These are phyloP conservation scores for Francoa sonchifolia DNA, from an alignment of 441 rosid genomes.

Conservation along the genomic window DNA sequence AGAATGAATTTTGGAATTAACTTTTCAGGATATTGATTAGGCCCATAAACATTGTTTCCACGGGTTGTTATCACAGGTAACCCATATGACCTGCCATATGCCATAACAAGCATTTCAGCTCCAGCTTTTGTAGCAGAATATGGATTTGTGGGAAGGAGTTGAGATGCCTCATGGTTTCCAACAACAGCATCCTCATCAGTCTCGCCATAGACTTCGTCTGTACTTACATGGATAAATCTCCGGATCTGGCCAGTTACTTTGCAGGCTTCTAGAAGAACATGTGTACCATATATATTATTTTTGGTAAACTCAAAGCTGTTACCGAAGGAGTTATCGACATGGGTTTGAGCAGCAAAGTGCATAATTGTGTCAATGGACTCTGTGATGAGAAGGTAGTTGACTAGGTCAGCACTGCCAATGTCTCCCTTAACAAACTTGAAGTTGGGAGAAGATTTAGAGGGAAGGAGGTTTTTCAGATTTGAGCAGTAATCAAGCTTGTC, in stretches of 20 bases:
- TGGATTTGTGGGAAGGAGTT: neutral
- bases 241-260: neutral
- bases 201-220: no score
- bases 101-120: neutral
- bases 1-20: neutral
- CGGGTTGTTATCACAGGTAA: neutral
- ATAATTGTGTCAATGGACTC: neutral
- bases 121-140: no score
- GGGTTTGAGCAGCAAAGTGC: neutral
- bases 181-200: neutral
- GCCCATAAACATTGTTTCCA: no score
- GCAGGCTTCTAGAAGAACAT: neutral
- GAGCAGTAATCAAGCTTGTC: neutral
- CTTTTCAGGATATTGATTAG: neutral
- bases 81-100: neutral
- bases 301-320: no score
- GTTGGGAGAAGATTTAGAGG: neutral
- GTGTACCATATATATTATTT: no score
- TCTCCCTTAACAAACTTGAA: neutral
- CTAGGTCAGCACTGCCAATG: neutral
- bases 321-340: no score
- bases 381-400: no score
- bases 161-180: no score
- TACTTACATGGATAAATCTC: neutral
- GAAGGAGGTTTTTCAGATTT: neutral